Evolutionary conservation across 805 yeast genomes (phyloP).

Genomic region (Hanseniaspora taiwanica): DNA sequence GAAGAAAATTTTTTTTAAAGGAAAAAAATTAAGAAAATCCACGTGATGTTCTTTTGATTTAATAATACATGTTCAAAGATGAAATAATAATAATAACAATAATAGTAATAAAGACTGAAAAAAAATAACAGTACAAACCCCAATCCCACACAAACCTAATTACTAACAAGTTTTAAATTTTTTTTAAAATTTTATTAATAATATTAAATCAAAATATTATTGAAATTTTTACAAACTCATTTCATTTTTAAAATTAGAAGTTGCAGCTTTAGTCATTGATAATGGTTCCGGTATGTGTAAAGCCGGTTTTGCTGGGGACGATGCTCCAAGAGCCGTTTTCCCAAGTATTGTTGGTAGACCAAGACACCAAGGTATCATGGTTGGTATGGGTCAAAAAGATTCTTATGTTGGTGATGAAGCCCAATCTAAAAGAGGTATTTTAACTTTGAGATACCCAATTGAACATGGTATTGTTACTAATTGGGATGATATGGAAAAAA

Average conservation of each 20-base stretch:
- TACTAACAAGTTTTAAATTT: no score
- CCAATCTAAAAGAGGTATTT: slow-evolving; percentile 99
- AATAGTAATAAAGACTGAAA: no score
- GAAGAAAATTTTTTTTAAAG: no score
- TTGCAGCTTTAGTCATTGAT: slow-evolving; percentile 67
- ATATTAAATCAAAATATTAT: no score
- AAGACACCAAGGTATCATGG: slow-evolving; percentile 99
- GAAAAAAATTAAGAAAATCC: no score
- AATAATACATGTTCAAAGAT: no score
- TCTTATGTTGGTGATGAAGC: slow-evolving; percentile 99
- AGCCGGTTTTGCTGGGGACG: slow-evolving; percentile 99
- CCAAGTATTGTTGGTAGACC: slow-evolving; percentile 99
- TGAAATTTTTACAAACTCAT: no score
- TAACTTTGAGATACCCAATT: slow-evolving; percentile 96
- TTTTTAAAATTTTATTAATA: no score
- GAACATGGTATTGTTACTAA: slow-evolving; percentile 99
- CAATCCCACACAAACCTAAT: no score
- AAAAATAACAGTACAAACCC: no score
- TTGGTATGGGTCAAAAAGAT: slow-evolving; percentile 99
- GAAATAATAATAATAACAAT: no score
- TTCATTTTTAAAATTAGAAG: slow-evolving; percentile 18
- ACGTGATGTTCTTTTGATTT: no score
- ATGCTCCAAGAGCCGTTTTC: slow-evolving; percentile 99
- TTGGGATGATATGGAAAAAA: slow-evolving; percentile 99
- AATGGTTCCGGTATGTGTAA: slow-evolving; percentile 99